Evolutionary conservation across 345 rosid genomes (phyloP).

Genomic region (Populus euphratica): DNA sequence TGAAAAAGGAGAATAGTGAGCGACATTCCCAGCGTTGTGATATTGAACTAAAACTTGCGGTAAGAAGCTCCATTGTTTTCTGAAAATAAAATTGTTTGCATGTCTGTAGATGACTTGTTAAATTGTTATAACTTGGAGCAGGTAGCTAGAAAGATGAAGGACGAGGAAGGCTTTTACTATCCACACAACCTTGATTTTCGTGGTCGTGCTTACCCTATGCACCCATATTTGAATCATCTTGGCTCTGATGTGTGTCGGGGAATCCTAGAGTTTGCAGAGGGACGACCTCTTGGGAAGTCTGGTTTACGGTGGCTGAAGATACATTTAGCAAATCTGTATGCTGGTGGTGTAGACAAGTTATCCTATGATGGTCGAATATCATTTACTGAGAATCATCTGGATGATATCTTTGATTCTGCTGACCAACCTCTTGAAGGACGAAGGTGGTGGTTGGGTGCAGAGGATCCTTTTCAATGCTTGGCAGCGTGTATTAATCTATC

Average conservation of each 20-base stretch:
- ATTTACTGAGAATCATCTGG: conserved; percentile 79
- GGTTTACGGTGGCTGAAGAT: conserved; percentile 94
- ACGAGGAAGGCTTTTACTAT: conserved; percentile 89
- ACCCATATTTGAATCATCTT: conserved; percentile 93
- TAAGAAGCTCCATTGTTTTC: conserved; percentile 41
- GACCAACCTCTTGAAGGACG: conserved; percentile 92
- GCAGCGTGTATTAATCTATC: conserved; percentile 80
- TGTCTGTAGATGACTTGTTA: conserved; percentile 15
- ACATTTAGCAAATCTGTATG: conserved; percentile 91
- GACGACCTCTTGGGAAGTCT: conserved; percentile 77
- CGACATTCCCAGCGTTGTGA: conserved; percentile 95
- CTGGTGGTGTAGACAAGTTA: conserved; percentile 91
- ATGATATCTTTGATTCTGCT: conserved; percentile 88
- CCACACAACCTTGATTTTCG: conserved; percentile 98
- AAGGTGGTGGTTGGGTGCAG: conserved; percentile 96
- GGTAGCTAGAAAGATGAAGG: conserved; percentile 95
- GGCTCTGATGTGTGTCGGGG: conserved; percentile 99
- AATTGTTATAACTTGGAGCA: conserved; percentile 35
- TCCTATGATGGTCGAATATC: conserved; percentile 74
- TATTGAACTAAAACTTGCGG: conserved; percentile 86
- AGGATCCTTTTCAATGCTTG: conserved; percentile 97
- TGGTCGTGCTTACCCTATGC: conserved; percentile 99
- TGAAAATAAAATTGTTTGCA: conserved; percentile 5
- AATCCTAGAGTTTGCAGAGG: conserved; percentile 91
- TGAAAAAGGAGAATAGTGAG: conserved; percentile 72